phyloP scores from a whole-genome alignment of 2,329 filamentous ascomycete genomes.

The Botryosphaeria dothidea region DNA sequence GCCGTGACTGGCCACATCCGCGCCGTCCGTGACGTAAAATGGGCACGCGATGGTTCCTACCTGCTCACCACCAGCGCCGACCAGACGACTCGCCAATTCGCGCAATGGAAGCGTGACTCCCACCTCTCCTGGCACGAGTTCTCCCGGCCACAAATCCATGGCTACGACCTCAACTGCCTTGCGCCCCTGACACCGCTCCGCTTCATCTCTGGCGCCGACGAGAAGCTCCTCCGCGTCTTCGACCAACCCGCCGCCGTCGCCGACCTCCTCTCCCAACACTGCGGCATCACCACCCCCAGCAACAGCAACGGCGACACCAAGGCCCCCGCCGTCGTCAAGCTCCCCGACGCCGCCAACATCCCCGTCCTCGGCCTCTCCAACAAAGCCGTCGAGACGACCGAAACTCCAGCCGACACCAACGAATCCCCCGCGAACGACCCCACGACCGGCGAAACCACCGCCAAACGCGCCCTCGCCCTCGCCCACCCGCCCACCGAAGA shows the following conservation, averaged over 20 bases:
- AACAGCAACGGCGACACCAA: constrained; percentile 8
- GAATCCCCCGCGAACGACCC: constrained; percentile 55
- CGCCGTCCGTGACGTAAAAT: constrained; percentile 78
- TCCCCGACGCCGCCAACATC: constrained; percentile 91
- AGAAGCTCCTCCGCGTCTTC: constrained; percentile 97
- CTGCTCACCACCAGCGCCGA: constrained; percentile 86
- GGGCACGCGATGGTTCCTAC: constrained; percentile 80
- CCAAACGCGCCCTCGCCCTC: constrained; percentile 56
- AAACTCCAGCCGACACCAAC: constrained; percentile 20
- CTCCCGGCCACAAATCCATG: constrained; percentile 92
- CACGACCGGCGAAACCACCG: constrained; percentile 33
- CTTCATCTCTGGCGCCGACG: constrained; percentile 93
- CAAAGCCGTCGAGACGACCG: constrained; percentile 71
- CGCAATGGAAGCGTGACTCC: constrained; percentile 60
- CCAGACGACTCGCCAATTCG: constrained; percentile 88
- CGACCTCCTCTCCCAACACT: constrained; percentile 67
- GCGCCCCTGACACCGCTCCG: constrained; percentile 70
- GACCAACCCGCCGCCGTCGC: constrained; percentile 84
- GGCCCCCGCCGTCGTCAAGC: constrained; percentile 25
- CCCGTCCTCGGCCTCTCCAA: constrained; percentile 94
- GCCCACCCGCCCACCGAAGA: constrained; percentile 84
- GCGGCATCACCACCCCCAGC: constrained; percentile 52
- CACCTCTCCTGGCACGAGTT: constrained; percentile 92
- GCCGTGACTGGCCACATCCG: constrained; percentile 83
- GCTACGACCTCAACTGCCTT: constrained; percentile 96